Evolutionary conservation across 2,329 filamentous ascomycete species (phyloP).

Genomic region (Nemania diffusa): DNA sequence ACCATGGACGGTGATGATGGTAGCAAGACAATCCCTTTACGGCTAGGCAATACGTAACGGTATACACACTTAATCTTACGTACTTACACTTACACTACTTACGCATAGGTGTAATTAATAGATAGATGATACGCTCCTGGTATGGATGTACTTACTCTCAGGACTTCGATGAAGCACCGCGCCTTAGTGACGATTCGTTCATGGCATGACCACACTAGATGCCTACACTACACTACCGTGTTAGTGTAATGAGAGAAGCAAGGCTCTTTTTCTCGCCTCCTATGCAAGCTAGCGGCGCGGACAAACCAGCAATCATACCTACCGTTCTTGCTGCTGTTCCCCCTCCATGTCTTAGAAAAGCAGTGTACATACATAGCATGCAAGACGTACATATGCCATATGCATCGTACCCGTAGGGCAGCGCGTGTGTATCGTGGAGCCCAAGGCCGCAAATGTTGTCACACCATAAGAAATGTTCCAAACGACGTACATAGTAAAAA

Average conservation of each 20-base stretch:
- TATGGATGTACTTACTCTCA: not conserved
- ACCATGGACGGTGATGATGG: slow-evolving; percentile 19
- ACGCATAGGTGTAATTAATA: no score
- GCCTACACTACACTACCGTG: no score
- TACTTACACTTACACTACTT: not conserved
- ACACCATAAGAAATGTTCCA: slow-evolving; percentile 30
- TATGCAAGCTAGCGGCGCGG: not conserved
- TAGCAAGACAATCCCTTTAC: slow-evolving; percentile 2
- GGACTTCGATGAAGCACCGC: not conserved
- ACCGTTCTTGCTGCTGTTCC: not conserved
- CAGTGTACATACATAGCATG: slow-evolving; percentile 1
- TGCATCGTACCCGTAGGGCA: slow-evolving; percentile 29
- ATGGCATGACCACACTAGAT: no score
- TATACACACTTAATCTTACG: not conserved
- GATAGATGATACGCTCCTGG: not conserved
- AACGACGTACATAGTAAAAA: slow-evolving; percentile 11
- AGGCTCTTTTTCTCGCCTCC: not conserved
- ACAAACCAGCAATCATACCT: not conserved
- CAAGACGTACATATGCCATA: no score
- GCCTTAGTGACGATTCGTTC: not conserved
- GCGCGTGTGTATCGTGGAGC: slow-evolving; percentile 20
- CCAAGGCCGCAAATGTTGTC: slow-evolving; percentile 24
- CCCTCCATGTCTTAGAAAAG: not conserved
- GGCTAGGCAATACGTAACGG: slow-evolving; percentile 16
- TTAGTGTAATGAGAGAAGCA: not conserved